A percentile compares a stretch with the other conserved stretches of the same genome.
phyloP scores from a whole-genome alignment of 192 early-diverging fungal genomes.

The Linnemannia schmuckeri region DNA sequence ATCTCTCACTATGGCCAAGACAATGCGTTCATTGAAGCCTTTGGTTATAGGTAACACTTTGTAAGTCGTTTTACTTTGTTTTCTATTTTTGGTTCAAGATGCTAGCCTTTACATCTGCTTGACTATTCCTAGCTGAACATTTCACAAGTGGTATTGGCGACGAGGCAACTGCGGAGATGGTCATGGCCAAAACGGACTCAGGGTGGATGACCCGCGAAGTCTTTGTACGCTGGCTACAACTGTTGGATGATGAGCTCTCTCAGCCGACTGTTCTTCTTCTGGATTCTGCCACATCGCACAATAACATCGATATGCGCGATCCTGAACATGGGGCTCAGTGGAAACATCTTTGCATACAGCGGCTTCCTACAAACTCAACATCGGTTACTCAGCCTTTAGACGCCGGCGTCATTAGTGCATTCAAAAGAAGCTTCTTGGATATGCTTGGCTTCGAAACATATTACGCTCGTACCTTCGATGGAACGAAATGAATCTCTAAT shows the following conservation, averaged over 20 bases:
- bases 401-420: constrained; percentile 22
- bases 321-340: background rate
- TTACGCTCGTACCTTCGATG: constrained; percentile 1
- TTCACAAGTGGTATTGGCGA: constrained; percentile 2
- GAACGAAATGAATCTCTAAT: background rate
- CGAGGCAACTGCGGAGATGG: background rate
- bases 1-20: constrained; percentile 4
- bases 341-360: constrained; percentile 22
- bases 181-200: background rate
- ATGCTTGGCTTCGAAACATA: constrained; percentile 13
- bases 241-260: constrained; percentile 14
- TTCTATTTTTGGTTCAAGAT: background rate
- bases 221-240: constrained; percentile 8
- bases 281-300: constrained; percentile 1
- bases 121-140: background rate
- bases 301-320: constrained; percentile 20
- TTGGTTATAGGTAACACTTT: constrained; percentile 14
- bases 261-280: constrained; percentile 21
- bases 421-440: constrained; percentile 28
- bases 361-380: constrained; percentile 22
- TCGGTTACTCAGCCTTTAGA: constrained; percentile 24
- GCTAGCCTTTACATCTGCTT: background rate
- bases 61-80: background rate
- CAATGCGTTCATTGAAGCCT: constrained; percentile 13
- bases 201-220: constrained; percentile 26